These are phyloP conservation scores for Calvatia gigantea DNA, from an alignment of 768 basidiomycete species.

Conservation along the genomic window DNA sequence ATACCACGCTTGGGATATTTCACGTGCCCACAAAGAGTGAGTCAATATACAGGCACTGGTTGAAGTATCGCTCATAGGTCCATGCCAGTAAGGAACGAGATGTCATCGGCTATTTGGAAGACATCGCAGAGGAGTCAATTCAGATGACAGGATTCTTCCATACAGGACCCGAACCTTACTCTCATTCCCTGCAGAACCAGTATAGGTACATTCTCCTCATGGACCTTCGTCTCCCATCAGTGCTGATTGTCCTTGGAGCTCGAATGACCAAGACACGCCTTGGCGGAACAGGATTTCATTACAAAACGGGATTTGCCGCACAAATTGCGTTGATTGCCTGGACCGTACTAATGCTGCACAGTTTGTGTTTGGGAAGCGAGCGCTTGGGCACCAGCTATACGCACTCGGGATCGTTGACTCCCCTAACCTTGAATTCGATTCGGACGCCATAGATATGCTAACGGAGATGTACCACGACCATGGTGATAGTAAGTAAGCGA, in stretches of 20 bases:
- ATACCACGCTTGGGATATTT: constrained; percentile 97
- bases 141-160: constrained; percentile 94
- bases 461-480: constrained; percentile 99
- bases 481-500: constrained; percentile 71
- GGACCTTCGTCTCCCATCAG: neutral
- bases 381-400: constrained; percentile 91
- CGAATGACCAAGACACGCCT: constrained; percentile 24
- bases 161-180: constrained; percentile 83
- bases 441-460: constrained; percentile 93
- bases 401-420: constrained; percentile 86
- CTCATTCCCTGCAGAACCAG: constrained; percentile 56
- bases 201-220: constrained; percentile 28
- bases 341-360: constrained; percentile 97
- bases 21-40: constrained; percentile 91
- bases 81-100: constrained; percentile 82
- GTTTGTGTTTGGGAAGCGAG: constrained; percentile 94
- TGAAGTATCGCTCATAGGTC: neutral
- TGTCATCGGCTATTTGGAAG: constrained; percentile 92
- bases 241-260: constrained; percentile 6
- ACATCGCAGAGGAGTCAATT: constrained; percentile 91
- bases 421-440: constrained; percentile 87
- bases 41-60: constrained; percentile 4
- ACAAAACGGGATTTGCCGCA: constrained; percentile 90
- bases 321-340: constrained; percentile 96
- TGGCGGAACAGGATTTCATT: constrained; percentile 72